A percentile compares a stretch with the other conserved stretches of the same genome.
Evolutionary conservation across 2,329 filamentous ascomycete genomes (phyloP).

Genomic region (Microcyclospora tardicrescens): DNA sequence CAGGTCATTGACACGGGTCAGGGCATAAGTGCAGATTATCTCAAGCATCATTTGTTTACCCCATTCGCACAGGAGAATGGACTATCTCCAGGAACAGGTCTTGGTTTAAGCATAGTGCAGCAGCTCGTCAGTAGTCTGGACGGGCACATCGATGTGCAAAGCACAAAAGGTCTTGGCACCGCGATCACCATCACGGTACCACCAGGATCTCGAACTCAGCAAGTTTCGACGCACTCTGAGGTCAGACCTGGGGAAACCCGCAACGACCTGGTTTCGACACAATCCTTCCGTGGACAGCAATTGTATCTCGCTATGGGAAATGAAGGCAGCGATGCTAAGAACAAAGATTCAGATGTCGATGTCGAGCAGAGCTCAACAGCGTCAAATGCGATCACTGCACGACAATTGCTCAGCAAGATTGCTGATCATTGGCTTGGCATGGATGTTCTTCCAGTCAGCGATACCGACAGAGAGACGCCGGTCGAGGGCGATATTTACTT

Average conservation of each 20-base stretch:
- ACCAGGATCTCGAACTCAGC: slow-evolving; percentile 13
- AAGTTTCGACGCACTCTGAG: not conserved
- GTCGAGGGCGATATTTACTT: no score
- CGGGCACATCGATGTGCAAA: slow-evolving; percentile 45
- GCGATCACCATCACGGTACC: slow-evolving; percentile 3
- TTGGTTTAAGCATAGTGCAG: slow-evolving; percentile 52
- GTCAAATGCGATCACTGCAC: no score
- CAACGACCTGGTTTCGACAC: not conserved
- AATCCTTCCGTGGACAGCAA: not conserved
- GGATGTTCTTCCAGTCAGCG: no score
- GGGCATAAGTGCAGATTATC: slow-evolving; percentile 50
- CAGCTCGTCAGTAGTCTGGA: slow-evolving; percentile 46
- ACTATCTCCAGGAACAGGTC: slow-evolving; percentile 46
- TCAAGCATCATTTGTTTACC: slow-evolving; percentile 46
- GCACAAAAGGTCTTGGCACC: slow-evolving; percentile 42
- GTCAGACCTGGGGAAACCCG: not conserved
- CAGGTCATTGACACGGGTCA: slow-evolving; percentile 48
- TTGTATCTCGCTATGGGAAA: no score
- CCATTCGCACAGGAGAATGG: slow-evolving; percentile 52
- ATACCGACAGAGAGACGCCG: no score
- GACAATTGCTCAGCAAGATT: no score
- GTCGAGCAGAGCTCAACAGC: no score
- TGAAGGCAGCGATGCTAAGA: no score
- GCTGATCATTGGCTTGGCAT: no score
- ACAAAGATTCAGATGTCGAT: no score